Evolutionary conservation across 73 alveolate genomes (phyloP).

Genomic region (Tetrahymena borealis): DNA sequence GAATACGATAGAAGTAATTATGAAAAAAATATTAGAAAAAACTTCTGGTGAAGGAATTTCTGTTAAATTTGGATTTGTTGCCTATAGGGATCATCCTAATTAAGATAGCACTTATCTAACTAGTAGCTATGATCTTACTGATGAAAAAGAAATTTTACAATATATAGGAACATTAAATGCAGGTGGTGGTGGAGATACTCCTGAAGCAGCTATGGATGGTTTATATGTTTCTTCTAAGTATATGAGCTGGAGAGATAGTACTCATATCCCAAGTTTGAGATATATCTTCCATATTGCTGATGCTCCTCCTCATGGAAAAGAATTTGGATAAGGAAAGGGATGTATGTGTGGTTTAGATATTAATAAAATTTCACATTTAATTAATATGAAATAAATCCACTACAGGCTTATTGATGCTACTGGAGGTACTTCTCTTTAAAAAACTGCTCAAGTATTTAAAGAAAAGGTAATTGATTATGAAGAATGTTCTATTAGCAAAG

Average conservation of each 20-base stretch:
- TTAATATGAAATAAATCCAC: background rate
- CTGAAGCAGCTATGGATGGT: conserved; percentile 79
- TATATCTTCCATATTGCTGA: conserved; percentile 69
- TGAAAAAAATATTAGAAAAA: conserved; percentile 41
- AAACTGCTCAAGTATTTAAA: background rate
- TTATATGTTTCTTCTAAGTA: conserved; percentile 53
- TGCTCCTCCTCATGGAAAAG: conserved; percentile 74
- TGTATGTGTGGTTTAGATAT: conserved; percentile 22
- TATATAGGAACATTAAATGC: conserved; percentile 47
- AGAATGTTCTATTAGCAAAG: background rate
- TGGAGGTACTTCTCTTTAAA: background rate
- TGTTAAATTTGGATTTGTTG: conserved; percentile 60
- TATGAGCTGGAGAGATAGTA: conserved; percentile 66
- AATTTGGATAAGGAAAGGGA: background rate
- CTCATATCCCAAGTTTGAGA: conserved; percentile 47
- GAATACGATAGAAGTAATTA: conserved; percentile 43
- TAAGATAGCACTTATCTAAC: conserved; percentile 57
- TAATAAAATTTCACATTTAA: background rate
- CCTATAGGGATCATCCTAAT: conserved; percentile 77
- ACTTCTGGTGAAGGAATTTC: conserved; percentile 34
- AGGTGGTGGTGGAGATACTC: conserved; percentile 67
- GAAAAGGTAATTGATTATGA: background rate
- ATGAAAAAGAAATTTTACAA: conserved; percentile 45
- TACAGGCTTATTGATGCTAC: background rate
- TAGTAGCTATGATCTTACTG: conserved; percentile 48